Percentiles rank a stretch among this genome's conserved stretches.
Conservation (phyloP, 2,329 filamentous ascomycete species). For the Cladosporium oxysporum region DNA sequence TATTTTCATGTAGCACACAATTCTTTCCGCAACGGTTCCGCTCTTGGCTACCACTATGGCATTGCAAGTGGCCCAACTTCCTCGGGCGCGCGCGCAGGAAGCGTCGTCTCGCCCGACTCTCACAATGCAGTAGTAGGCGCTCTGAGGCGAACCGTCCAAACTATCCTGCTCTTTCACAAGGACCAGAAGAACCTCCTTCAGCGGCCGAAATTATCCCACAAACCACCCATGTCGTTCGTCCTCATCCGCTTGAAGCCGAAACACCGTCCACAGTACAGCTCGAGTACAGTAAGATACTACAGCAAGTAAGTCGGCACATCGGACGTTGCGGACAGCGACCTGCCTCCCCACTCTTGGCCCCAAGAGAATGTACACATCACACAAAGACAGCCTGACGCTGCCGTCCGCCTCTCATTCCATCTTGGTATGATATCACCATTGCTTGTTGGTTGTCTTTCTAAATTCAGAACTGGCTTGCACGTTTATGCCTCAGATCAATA, state of each 20-base stretch:
- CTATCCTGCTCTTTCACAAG: no score
- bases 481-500: neutral
- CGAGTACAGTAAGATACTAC: neutral
- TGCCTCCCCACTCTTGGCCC: slow-evolving; percentile 5
- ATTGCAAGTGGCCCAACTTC: neutral
- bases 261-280: no score
- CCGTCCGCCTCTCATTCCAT: neutral
- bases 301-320: slow-evolving; percentile 4
- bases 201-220: no score
- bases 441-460: neutral
- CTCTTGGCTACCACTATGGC: neutral
- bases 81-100: neutral
- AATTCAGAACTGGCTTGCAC: neutral
- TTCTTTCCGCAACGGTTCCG: neutral
- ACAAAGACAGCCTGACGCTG: neutral
- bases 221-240: no score
- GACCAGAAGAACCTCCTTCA: no score
- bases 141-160: no score
- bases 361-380: neutral
- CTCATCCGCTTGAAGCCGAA: no score
- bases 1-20: neutral
- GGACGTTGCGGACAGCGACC: slow-evolving; percentile 12
- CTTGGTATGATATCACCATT: slow-evolving; percentile 15
- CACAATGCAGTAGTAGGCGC: neutral
- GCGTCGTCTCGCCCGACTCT: neutral